These are phyloP conservation scores for Erigeron philadelphicus DNA, from an alignment of 140 eudicot genomes.

Conservation along the genomic window DNA sequence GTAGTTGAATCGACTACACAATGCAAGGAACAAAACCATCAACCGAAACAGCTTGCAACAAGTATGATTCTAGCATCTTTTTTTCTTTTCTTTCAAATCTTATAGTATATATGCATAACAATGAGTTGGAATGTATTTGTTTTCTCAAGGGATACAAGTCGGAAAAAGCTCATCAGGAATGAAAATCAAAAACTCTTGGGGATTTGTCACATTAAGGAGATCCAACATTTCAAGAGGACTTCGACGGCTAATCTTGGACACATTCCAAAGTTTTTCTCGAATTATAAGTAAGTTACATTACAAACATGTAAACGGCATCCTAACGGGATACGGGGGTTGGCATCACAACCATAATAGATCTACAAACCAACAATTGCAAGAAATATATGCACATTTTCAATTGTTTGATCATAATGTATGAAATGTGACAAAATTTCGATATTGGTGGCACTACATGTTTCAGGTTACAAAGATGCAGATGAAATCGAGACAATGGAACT, in stretches of 20 bases:
- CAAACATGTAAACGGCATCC: too few relatives aligned
- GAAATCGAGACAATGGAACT: conserved; percentile 40
- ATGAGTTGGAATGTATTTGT: not conserved
- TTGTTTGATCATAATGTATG: not conserved
- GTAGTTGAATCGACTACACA: conserved; percentile 29
- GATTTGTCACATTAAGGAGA: conserved; percentile 30
- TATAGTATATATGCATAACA: not conserved
- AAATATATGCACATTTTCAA: not conserved
- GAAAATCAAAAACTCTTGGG: conserved; percentile 37
- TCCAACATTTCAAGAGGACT: conserved; percentile 43
- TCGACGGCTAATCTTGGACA: conserved; percentile 36
- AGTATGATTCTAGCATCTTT: conserved; percentile 27
- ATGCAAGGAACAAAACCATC: conserved; percentile 24
- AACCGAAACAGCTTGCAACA: conserved; percentile 28
- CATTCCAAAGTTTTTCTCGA: conserved; percentile 46
- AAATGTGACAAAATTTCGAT: not conserved
- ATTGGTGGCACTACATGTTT: not conserved
- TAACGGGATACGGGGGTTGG: too few relatives aligned
- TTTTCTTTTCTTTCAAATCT: not conserved
- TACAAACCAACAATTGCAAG: not conserved
- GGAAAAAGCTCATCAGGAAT: conserved; percentile 26
- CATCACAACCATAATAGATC: too few relatives aligned
- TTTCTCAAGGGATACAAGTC: conserved; percentile 19
- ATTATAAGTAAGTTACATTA: conserved; percentile 44
- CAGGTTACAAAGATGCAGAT: conserved; percentile 46